phyloP scores from a whole-genome alignment of 75 land plant genomes.

The Cunninghamia lanceolata region DNA sequence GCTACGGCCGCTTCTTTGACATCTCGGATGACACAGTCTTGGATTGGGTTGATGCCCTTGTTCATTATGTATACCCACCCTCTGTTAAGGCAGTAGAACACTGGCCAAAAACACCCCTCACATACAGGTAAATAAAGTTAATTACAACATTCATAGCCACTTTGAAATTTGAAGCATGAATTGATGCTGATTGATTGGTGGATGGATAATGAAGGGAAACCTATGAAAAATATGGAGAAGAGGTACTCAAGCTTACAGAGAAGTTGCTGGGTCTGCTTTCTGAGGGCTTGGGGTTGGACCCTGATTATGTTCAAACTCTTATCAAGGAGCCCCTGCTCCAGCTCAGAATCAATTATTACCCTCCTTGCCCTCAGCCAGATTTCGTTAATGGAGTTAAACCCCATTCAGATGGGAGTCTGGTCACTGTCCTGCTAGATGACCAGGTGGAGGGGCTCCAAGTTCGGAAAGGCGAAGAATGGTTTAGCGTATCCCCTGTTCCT shows the following conservation, averaged over 20 bases:
- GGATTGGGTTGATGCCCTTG: constrained; percentile 17
- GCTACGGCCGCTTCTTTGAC: constrained; percentile 9
- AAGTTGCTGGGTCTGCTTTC: constrained; percentile 8
- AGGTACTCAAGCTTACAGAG: neutral
- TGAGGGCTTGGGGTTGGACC: neutral
- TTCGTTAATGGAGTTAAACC: constrained; percentile 35
- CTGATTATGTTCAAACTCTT: neutral
- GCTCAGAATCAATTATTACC: constrained; percentile 24
- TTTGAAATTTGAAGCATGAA: neutral
- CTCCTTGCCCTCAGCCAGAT: constrained; percentile 54
- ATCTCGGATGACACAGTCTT: constrained; percentile 5
- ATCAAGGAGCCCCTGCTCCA: neutral
- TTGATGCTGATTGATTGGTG: neutral
- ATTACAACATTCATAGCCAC: neutral
- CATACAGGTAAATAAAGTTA: constrained; percentile 11
- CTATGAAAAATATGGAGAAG: neutral
- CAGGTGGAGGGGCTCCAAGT: constrained; percentile 56
- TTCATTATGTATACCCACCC: constrained; percentile 11
- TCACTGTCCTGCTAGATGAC: constrained; percentile 54
- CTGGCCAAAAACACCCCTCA: constrained; percentile 5
- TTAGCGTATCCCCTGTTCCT: constrained; percentile 14
- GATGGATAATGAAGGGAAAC: neutral
- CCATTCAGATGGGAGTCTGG: constrained; percentile 42
- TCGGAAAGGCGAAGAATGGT: constrained; percentile 33
- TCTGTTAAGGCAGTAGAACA: constrained; percentile 4